These are phyloP conservation scores for Phtheirospermum japonicum DNA, from an alignment of 257 asterid species.

Conservation along the genomic window DNA sequence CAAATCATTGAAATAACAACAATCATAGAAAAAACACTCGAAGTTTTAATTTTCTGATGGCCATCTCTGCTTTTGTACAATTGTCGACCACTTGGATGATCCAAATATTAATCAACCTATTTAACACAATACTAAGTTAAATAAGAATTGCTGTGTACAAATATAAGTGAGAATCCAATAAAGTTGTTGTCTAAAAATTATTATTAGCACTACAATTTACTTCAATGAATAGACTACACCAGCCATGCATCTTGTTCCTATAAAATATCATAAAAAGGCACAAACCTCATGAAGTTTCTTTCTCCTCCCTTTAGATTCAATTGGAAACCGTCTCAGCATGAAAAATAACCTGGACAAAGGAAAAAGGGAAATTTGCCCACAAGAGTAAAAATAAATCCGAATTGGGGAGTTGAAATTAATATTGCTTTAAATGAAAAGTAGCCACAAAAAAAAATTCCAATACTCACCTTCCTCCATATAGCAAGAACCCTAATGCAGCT, in stretches of 20 bases:
- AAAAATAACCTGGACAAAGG: slow-evolving; percentile 60
- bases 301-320: slow-evolving; percentile 95
- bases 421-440: slow-evolving; percentile 2
- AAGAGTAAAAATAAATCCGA: not conserved
- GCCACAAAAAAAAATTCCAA: slow-evolving; percentile 14
- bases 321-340: slow-evolving; percentile 91
- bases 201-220: too few species aligned
- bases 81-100: too few species aligned
- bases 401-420: not conserved
- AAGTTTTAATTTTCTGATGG: too few species aligned
- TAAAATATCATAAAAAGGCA: slow-evolving; percentile 13
- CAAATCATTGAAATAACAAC: not conserved
- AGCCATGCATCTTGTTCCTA: too few species aligned
- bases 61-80: too few species aligned
- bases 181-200: too few species aligned
- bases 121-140: too few species aligned
- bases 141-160: too few species aligned
- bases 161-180: too few species aligned
- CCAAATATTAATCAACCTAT: too few species aligned
- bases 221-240: too few species aligned
- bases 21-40: not conserved
- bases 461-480: slow-evolving; percentile 89
- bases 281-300: slow-evolving; percentile 92
- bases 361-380: not conserved
- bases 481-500: slow-evolving; percentile 89